Conservation (phyloP, 352 stramenopile genomes). For the Pythium monospermum region DNA sequence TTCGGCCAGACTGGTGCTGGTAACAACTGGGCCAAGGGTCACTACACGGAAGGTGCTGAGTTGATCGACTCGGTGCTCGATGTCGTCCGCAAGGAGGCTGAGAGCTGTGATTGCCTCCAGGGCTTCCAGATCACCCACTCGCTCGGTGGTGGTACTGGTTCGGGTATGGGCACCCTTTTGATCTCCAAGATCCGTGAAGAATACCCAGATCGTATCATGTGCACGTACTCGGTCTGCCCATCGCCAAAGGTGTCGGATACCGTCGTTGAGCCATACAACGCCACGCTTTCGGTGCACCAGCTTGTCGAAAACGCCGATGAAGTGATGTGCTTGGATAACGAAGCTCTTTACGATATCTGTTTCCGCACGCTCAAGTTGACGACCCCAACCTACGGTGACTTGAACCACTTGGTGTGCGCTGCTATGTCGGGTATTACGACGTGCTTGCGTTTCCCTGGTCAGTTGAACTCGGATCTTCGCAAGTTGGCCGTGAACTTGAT, state of each 20-base stretch:
- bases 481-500: conserved; percentile 99
- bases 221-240: conserved; percentile 98
- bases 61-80: conserved; percentile 98
- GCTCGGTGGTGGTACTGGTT: conserved; percentile 98
- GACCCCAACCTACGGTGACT: conserved; percentile 97
- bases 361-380: conserved; percentile 99
- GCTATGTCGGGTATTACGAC: conserved; percentile 99
- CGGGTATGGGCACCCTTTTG: conserved; percentile 98
- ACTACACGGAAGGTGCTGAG: conserved; percentile 99
- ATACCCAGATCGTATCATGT: conserved; percentile 99
- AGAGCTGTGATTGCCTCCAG: conserved; percentile 98
- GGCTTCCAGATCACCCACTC: conserved; percentile 99
- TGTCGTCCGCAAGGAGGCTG: conserved; percentile 97
- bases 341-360: conserved; percentile 99
- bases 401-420: conserved; percentile 99
- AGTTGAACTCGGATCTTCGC: conserved; percentile 98
- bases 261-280: conserved; percentile 99
- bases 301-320: conserved; percentile 99
- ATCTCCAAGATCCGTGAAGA: conserved; percentile 99
- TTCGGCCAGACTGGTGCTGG: conserved; percentile 97
- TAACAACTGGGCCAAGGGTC: conserved; percentile 99
- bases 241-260: conserved; percentile 98
- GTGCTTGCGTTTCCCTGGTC: conserved; percentile 97
- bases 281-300: conserved; percentile 98
- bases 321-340: conserved; percentile 99